These are phyloP conservation scores for Ceriops tagal DNA, from an alignment of 345 rosid genomes.

Conservation along the genomic window DNA sequence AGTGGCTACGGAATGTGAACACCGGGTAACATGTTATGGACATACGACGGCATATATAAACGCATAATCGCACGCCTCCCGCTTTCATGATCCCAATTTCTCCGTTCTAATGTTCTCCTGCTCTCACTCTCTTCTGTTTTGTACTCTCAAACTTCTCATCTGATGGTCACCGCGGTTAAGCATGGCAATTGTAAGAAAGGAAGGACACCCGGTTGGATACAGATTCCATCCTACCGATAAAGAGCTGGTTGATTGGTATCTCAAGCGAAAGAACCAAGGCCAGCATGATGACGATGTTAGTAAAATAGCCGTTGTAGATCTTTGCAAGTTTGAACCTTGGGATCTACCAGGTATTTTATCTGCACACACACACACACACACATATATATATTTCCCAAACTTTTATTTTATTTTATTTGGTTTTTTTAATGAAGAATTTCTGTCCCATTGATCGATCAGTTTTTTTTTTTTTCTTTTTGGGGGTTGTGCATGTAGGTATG, in stretches of 20 bases:
- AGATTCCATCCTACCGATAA: slow-evolving; percentile 46
- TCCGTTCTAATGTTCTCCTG: not conserved
- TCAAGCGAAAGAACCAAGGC: slow-evolving; percentile 26
- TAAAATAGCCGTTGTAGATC: slow-evolving; percentile 31
- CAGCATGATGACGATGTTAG: not conserved
- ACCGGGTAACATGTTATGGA: no score
- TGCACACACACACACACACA: no score
- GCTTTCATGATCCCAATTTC: not conserved
- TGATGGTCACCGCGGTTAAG: not conserved
- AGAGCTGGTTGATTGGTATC: slow-evolving; percentile 31
- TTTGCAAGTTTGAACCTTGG: slow-evolving; percentile 48
- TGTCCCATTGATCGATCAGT: not conserved
- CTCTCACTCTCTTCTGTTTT: not conserved
- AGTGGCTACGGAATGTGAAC: no score
- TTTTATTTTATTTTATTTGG: not conserved
- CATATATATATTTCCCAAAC: not conserved
- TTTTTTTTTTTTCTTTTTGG: not conserved
- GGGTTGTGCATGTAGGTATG: not conserved
- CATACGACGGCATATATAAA: no score
- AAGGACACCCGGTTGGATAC: not conserved
- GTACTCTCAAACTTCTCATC: not conserved
- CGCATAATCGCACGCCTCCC: no score
- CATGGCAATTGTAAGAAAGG: not conserved
- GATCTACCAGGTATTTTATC: slow-evolving; percentile 34
- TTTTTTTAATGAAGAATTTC: not conserved